Conservation (phyloP, 2,329 filamentous ascomycete genomes). For the Fusarium kyushuense region DNA sequence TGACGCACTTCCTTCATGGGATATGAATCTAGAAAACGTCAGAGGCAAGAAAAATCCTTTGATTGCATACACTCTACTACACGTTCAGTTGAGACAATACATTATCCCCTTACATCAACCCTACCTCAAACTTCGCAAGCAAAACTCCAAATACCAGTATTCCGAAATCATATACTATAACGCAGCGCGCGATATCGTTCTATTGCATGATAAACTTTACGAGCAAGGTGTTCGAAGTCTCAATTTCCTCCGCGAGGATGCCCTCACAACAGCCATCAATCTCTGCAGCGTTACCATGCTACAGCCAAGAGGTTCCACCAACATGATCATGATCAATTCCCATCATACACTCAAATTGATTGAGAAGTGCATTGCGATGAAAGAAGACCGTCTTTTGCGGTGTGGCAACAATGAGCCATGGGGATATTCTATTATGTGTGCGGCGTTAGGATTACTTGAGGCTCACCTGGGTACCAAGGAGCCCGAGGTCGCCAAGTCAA, state of each 20-base stretch:
- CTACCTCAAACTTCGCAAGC: slow-evolving; percentile 69
- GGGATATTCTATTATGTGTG: slow-evolving; percentile 74
- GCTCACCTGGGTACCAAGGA: slow-evolving; percentile 70
- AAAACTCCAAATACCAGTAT: slow-evolving; percentile 71
- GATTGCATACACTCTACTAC: slow-evolving; percentile 69
- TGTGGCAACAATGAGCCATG: slow-evolving; percentile 74
- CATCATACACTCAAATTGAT: slow-evolving; percentile 71
- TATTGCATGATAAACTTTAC: slow-evolving; percentile 71
- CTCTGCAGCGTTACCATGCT: slow-evolving; percentile 71
- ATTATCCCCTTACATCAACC: slow-evolving; percentile 72
- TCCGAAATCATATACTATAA: slow-evolving; percentile 74
- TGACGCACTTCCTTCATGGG: slow-evolving; percentile 69
- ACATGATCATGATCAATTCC: slow-evolving; percentile 72
- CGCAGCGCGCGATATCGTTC: slow-evolving; percentile 69
- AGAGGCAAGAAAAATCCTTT: slow-evolving; percentile 65
- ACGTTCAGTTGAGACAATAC: slow-evolving; percentile 71
- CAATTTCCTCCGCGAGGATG: slow-evolving; percentile 71
- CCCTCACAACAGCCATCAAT: slow-evolving; percentile 70
- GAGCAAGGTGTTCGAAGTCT: slow-evolving; percentile 69
- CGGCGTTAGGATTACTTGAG: slow-evolving; percentile 69
- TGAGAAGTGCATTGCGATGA: slow-evolving; percentile 70
- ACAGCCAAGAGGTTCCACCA: slow-evolving; percentile 68
- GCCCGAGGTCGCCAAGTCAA: slow-evolving; percentile 67
- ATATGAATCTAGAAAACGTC: slow-evolving; percentile 53
- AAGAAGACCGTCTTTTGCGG: slow-evolving; percentile 70